phyloP scores from a whole-genome alignment of 2,329 filamentous ascomycete genomes.

The Ampelomyces quisqualis region DNA sequence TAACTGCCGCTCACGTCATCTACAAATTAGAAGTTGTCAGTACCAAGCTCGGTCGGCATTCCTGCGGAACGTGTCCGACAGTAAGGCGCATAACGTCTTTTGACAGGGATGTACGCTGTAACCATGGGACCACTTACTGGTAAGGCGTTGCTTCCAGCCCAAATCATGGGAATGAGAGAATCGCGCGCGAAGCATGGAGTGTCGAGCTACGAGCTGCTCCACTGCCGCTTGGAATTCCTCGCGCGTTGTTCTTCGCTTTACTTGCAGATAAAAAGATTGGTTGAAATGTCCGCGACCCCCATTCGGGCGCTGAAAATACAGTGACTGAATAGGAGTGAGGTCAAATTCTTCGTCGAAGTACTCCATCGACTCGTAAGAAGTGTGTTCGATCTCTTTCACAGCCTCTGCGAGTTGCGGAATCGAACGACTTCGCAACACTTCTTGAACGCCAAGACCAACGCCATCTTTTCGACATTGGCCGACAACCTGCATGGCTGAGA shows the following conservation, averaged over 20 bases:
- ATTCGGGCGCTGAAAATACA: slow-evolving; percentile 37
- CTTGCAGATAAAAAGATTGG: slow-evolving; percentile 37
- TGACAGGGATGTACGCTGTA: background rate
- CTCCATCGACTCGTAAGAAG: slow-evolving; percentile 22
- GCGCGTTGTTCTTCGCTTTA: slow-evolving; percentile 26
- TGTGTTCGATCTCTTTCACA: slow-evolving; percentile 21
- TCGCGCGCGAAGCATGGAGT: slow-evolving; percentile 39
- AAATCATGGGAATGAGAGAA: slow-evolving; percentile 24
- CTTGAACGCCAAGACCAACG: slow-evolving; percentile 50
- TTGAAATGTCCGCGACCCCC: slow-evolving; percentile 39
- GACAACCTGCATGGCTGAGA: slow-evolving; percentile 54
- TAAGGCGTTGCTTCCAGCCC: slow-evolving; percentile 39
- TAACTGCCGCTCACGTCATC: slow-evolving; percentile 32
- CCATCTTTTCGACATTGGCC: slow-evolving; percentile 50
- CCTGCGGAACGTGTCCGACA: background rate
- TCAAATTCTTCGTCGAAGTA: slow-evolving; percentile 33
- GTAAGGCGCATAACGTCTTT: background rate
- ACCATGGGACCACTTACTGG: slow-evolving; percentile 14
- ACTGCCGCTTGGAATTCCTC: slow-evolving; percentile 28
- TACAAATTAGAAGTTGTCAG: slow-evolving; percentile 5
- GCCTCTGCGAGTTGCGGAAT: slow-evolving; percentile 38
- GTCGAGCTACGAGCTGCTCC: slow-evolving; percentile 28
- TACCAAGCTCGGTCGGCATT: background rate
- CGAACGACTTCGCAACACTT: slow-evolving; percentile 52
- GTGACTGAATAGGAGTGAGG: slow-evolving; percentile 36